Evolutionary conservation across 1,284 basidiomycete species (phyloP), one percentile per base, ranked within the genome.

Genomic region (Polyporus tsugae): DNA sequence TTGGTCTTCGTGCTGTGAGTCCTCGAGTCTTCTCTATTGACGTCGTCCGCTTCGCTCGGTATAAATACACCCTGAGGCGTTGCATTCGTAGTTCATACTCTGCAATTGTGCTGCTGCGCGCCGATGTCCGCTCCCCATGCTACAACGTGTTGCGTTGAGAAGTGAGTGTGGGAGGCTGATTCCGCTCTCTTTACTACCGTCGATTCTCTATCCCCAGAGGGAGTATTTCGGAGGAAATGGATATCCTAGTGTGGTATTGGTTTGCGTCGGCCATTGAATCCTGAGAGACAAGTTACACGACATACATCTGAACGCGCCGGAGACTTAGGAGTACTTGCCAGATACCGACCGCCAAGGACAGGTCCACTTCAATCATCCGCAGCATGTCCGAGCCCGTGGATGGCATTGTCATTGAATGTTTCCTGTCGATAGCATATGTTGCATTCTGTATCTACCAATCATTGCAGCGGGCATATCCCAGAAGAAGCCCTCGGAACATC

Each of bases 1-100:
- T 58, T 57, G 25, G 17, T 57, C 55, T 57, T 36, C 15, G 33
- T 36, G 33, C 35, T 58, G 55, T n/a, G 55, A 22, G n/a, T 35
- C 17, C 33, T 55, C 4, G 53, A 35, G 19, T 35, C n/a, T n/a
- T n/a, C 35, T 29, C 19, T 4, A 11, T 58, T 38, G 35, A 19
- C 55, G 35, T 58, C 10, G 35, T 38, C 7, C 17, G 15, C 35
- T 58, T 58, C 9, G 19, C 5, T 38, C 7, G 55, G 55, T 22
- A n/a, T 38, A n/a, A 58, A 38, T n/a, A 58, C 35, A 38, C 11
- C 11, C 15, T 6, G 13, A 25, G 52, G 33, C 1, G 52, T 17
- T 10, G 29, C 29, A 3, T 35, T 33, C 52, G 15, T 35, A 55
- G 29, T 33, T 33, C 52, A 3, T 33, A 4, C 22, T 25, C 22